Conservation (phyloP, 129 eudicot genomes). For the Artemisia annua region DNA sequence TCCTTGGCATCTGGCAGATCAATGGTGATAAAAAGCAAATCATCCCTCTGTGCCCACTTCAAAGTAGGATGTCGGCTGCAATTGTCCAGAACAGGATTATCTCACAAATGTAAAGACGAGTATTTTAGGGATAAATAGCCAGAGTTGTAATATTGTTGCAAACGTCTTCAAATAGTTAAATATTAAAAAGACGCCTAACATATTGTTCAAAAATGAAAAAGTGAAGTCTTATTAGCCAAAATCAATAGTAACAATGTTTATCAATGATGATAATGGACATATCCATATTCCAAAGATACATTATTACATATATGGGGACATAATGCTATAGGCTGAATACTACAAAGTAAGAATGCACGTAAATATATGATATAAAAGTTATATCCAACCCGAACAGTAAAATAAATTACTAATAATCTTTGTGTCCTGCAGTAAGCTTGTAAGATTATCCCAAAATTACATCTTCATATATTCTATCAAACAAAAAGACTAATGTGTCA, state of each 20-base stretch:
- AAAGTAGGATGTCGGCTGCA: slow-evolving; percentile 73
- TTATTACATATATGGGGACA: neutral
- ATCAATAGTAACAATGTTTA: no score
- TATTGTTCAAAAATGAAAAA: neutral
- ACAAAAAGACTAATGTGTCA: neutral
- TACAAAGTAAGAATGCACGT: no score
- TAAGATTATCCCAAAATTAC: neutral
- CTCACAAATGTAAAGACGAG: neutral
- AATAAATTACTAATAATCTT: neutral
- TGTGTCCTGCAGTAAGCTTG: neutral
- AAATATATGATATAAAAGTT: neutral
- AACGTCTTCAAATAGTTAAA: neutral
- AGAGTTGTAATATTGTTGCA: neutral
- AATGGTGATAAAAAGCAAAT: slow-evolving; percentile 58
- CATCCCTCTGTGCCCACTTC: slow-evolving; percentile 87
- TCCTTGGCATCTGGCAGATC: slow-evolving; percentile 77
- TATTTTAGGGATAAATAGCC: neutral
- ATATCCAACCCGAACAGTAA: neutral
- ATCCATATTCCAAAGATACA: neutral
- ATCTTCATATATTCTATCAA: neutral
- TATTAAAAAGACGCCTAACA: neutral
- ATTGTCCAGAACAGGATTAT: neutral
- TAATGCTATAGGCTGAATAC: neutral
- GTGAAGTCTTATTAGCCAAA: neutral
- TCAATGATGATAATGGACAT: neutral